Conservation (phyloP, 169 alveolate genomes). For the Eimeria zaria region DNA sequence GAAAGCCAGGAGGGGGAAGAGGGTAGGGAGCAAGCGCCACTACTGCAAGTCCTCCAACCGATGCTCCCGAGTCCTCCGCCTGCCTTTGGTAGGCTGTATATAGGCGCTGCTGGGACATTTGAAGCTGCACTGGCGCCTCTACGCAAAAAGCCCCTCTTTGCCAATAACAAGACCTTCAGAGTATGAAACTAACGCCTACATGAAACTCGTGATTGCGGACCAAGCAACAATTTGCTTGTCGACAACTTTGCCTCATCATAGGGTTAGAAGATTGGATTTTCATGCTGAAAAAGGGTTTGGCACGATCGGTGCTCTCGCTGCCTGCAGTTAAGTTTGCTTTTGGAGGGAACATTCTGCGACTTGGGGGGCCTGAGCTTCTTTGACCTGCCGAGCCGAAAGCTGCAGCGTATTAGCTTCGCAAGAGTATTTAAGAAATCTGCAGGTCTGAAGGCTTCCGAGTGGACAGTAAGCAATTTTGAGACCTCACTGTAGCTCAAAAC, state of each 20-base stretch:
- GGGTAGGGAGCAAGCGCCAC: background rate
- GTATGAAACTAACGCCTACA: conserved; percentile 6
- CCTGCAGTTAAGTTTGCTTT: conserved; percentile 57
- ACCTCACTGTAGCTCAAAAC: background rate
- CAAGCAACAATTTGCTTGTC: background rate
- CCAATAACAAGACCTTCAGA: conserved; percentile 63
- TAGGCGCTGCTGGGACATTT: conserved; percentile 15
- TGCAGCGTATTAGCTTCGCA: conserved; percentile 66
- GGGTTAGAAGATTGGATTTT: background rate
- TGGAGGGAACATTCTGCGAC: conserved; percentile 76
- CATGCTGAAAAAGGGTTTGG: background rate
- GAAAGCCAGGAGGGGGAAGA: conserved; percentile 17
- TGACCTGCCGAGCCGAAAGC: conserved; percentile 73
- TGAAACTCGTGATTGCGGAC: background rate
- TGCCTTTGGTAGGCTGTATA: conserved; percentile 30
- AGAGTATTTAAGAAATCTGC: conserved; percentile 49
- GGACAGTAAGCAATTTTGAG: conserved; percentile 43
- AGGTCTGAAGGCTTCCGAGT: conserved; percentile 7
- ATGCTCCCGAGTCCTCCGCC: conserved; percentile 67
- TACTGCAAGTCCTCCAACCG: conserved; percentile 68
- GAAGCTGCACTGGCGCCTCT: conserved; percentile 41
- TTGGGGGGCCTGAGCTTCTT: conserved; percentile 53
- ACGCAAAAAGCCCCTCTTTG: conserved; percentile 67
- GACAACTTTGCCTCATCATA: background rate
- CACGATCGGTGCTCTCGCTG: background rate